These are phyloP conservation scores for Micractinium conductrix DNA, from an alignment of 139 green algal species.

Conservation along the genomic window DNA sequence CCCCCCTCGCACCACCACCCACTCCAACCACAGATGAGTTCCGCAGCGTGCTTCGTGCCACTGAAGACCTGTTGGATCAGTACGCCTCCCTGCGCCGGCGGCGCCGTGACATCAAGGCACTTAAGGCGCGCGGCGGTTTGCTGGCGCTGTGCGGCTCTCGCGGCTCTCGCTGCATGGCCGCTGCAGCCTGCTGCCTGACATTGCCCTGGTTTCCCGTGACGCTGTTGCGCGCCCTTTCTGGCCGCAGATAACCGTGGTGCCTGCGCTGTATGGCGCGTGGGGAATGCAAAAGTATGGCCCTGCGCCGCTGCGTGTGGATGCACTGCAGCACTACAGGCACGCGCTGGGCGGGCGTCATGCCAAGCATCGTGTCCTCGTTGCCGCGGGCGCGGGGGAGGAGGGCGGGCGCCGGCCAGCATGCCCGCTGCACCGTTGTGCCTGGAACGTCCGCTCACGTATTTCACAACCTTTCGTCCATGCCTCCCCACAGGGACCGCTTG, in stretches of 20 bases:
- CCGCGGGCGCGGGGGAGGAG: no score
- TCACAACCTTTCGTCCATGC: constrained; percentile 19
- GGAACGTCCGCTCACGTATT: no score
- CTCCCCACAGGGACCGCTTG: constrained; percentile 8
- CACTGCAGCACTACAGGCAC: constrained; percentile 42
- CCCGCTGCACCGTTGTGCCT: no score
- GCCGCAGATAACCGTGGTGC: constrained; percentile 29
- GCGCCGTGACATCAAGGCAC: not conserved
- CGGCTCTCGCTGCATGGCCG: no score
- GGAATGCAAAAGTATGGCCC: constrained; percentile 49
- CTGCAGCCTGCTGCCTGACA: no score
- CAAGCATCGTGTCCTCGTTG: no score
- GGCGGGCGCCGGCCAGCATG: no score
- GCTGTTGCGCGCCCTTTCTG: no score
- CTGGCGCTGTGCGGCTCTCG: no score
- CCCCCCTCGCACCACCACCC: no score
- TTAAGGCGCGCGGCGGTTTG: constrained; percentile 1
- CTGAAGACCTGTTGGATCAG: constrained; percentile 44
- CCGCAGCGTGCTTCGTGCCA: not conserved
- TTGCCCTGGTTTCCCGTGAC: no score
- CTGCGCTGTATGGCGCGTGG: constrained; percentile 43
- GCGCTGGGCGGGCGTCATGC: not conserved
- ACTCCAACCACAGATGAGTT: constrained; percentile 10
- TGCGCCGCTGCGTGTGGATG: constrained; percentile 47
- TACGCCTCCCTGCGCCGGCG: constrained; percentile 30